These are phyloP conservation scores for Annulohypoxylon bovei DNA, from an alignment of 495 filamentous ascomycete species.

Conservation along the genomic window DNA sequence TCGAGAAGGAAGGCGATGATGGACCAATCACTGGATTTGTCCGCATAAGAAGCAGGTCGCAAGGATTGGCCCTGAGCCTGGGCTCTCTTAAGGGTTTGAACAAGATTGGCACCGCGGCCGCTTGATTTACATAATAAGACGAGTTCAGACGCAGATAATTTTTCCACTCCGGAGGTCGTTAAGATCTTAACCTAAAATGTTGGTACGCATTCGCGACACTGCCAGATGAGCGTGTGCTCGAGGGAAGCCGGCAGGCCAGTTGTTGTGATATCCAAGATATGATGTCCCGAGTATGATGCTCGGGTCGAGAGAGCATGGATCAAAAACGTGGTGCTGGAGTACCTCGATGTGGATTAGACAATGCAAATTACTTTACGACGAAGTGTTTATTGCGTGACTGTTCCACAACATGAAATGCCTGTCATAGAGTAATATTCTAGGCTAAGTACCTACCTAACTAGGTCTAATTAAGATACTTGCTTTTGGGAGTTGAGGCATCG, in stretches of 20 bases:
- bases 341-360: conserved; percentile 42
- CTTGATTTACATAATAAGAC: conserved; percentile 42
- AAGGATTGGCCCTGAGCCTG: conserved; percentile 92
- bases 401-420: no score
- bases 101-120: conserved; percentile 68
- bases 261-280: conserved; percentile 38
- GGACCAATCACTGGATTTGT: conserved; percentile 99
- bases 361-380: conserved; percentile 41
- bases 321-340: conserved; percentile 33
- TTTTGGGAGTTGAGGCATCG: no score
- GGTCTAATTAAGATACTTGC: no score
- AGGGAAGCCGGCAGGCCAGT: conserved; percentile 6
- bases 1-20: conserved; percentile 96
- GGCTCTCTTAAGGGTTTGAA: conserved; percentile 96
- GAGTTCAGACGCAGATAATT: conserved; percentile 14
- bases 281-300: conserved; percentile 34
- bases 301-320: conserved; percentile 35
- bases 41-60: conserved; percentile 95
- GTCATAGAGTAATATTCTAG: no score
- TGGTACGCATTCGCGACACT: conserved; percentile 6
- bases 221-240: conserved; percentile 10
- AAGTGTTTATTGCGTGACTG: not conserved
- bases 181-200: not conserved
- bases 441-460: no score
- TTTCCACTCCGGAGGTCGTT: not conserved